Evolutionary conservation across 768 basidiomycete species (phyloP).

Genomic region (Kockovaella imperatae): DNA sequence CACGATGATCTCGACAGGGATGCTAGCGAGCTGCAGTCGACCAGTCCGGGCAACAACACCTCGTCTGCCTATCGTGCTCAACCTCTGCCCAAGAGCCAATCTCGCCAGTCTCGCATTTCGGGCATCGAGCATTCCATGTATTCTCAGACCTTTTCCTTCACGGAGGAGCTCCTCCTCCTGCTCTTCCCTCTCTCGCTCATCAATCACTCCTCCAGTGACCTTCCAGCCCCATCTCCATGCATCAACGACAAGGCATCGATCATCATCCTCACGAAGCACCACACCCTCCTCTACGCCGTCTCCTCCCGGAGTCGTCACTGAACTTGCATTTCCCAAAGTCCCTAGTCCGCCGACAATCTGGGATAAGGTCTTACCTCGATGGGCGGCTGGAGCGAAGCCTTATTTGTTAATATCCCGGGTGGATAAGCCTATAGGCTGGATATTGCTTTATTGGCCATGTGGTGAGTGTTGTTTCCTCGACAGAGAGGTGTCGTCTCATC

Average conservation of each 20-base stretch:
- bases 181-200: too few relatives aligned
- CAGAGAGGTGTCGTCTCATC: neutral
- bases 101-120: too few relatives aligned
- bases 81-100: too few relatives aligned
- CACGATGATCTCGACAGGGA: too few relatives aligned
- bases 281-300: neutral
- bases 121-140: too few relatives aligned
- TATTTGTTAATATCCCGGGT: constrained; percentile 80
- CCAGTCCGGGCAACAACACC: too few relatives aligned
- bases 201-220: neutral
- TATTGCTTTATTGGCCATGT: constrained; percentile 88
- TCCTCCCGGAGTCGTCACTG: neutral
- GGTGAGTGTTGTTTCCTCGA: too few relatives aligned
- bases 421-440: constrained; percentile 92
- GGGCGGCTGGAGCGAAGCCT: constrained; percentile 48
- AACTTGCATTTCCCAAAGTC: constrained; percentile 2
- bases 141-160: too few relatives aligned
- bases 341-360: constrained; percentile 12
- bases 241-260: neutral
- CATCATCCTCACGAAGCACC: neutral
- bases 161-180: too few relatives aligned
- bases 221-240: neutral
- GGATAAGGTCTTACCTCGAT: constrained; percentile 26
- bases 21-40: too few relatives aligned
- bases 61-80: too few relatives aligned